These are phyloP conservation scores for Cucurbita maxima DNA, from an alignment of 306 rosid genomes.

Conservation along the genomic window DNA sequence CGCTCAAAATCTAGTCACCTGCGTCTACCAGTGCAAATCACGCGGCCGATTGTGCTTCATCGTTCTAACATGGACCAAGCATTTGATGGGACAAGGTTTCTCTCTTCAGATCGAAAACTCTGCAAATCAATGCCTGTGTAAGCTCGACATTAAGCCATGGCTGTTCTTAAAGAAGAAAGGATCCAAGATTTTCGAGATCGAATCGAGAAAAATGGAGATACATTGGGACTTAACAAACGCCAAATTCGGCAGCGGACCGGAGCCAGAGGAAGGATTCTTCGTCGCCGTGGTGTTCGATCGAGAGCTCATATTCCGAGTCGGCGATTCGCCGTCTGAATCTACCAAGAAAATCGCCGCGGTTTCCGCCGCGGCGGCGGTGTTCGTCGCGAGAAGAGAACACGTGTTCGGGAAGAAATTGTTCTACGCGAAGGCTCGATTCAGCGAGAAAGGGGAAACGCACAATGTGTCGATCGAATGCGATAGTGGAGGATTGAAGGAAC, in stretches of 20 bases:
- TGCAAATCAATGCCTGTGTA: constrained; percentile 41
- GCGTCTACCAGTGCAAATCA: constrained; percentile 55
- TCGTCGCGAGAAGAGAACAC: constrained; percentile 60
- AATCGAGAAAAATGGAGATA: constrained; percentile 38
- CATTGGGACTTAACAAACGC: constrained; percentile 70
- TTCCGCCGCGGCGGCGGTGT: constrained; percentile 9
- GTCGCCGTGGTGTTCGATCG: constrained; percentile 42
- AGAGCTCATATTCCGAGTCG: constrained; percentile 41
- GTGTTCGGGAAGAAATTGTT: constrained; percentile 59
- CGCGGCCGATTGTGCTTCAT: constrained; percentile 40
- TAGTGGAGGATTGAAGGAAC: constrained; percentile 39
- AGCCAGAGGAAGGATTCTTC: constrained; percentile 61
- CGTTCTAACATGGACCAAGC: constrained; percentile 73
- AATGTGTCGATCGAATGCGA: constrained; percentile 71
- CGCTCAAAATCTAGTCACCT: constrained; percentile 62
- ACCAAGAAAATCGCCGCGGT: constrained; percentile 25
- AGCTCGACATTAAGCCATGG: constrained; percentile 85
- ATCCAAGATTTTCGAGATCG: constrained; percentile 48
- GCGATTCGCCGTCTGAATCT: constrained; percentile 52
- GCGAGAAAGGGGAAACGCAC: constrained; percentile 50
- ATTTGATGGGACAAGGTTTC: constrained; percentile 73
- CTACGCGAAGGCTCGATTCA: constrained; percentile 53
- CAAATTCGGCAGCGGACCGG: constrained; percentile 67
- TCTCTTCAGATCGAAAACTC: constrained; percentile 54
- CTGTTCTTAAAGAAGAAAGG: constrained; percentile 72